Conservation (phyloP, 441 rosid genomes). For the Corymbia calophylla region DNA sequence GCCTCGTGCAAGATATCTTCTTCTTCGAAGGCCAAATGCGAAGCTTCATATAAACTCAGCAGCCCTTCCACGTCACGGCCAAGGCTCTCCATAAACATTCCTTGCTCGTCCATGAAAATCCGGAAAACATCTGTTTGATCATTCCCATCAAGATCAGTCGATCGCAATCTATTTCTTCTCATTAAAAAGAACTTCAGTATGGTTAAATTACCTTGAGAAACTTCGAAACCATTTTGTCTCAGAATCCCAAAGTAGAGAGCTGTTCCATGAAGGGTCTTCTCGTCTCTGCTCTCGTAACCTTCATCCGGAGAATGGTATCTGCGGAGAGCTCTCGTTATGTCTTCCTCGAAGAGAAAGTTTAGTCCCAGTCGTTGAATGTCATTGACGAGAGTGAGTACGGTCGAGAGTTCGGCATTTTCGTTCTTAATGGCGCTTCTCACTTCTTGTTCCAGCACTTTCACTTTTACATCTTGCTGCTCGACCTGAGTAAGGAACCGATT, state of each 20-base stretch:
- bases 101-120: neutral
- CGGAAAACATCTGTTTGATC: neutral
- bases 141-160: neutral
- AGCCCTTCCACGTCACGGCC: neutral
- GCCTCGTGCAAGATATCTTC: neutral
- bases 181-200: neutral
- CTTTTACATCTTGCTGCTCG: neutral
- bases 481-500: neutral
- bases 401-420: neutral
- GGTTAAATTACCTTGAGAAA: conserved; percentile 7
- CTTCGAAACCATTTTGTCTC: conserved; percentile 20
- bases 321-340: neutral
- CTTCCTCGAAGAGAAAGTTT: neutral
- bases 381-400: neutral
- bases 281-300: neutral
- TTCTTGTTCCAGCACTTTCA: neutral
- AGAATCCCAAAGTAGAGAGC: conserved; percentile 18
- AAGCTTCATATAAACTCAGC: neutral
- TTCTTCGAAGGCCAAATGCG: neutral
- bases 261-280: neutral
- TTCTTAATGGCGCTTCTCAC: neutral
- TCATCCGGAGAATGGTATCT: neutral
- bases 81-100: neutral
- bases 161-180: neutral
- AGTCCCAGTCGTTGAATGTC: neutral